Evolutionary conservation across 1,284 basidiomycete genomes (phyloP), one percentile per base, ranked within the genome.

Genomic region (Kalmanozyma brasiliensis): DNA sequence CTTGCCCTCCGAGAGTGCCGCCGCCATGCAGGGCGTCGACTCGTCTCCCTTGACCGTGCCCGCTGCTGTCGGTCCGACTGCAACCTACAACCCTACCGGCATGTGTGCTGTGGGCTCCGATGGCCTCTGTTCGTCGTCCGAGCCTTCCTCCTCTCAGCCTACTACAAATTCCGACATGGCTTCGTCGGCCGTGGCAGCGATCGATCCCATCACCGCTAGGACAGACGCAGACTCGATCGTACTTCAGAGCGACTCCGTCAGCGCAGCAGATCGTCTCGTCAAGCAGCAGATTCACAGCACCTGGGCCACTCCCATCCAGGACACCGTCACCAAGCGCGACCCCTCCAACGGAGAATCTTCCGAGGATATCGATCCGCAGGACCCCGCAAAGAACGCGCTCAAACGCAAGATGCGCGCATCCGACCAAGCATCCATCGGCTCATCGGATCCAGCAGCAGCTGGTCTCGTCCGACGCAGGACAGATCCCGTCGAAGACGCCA

Each of bases 21-120:
- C 23, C 16, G 30, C 7, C 20, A 19, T n/a, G 36, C 38, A 35
- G 1, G n/a, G 23, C 13, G 49, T 32, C 19, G 36, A 47, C 34
- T 67, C 64, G 5, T 67, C 64, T 17, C 59, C 58, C 19, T 47
- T 62, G 52, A 58, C 65, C 13, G 53, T 58, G 20, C 58, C 65
- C n/a, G n/a, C n/a, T 14, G 35, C 52, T 22, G 34, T 52, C 13
- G 57, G 33, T 11, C 52, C 26, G 1, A 9, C 49, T 24, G 32
- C 64, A 8, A 13, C 48, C n/a, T 57, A 63, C 38, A 20, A 63
- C n/a, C 53, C 53, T 1, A 56, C 44, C 8, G 49, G 46, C 17
- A 35, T 58, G 42, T 51, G 49, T 22, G 52, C 42, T n/a, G 49
- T 43, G 13, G 35, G 38, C 19, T 48, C 52, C 17, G 44, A 51